Evolutionary conservation across 2,329 filamentous ascomycete genomes (phyloP).

Genomic region (Botrytis fragariae): DNA sequence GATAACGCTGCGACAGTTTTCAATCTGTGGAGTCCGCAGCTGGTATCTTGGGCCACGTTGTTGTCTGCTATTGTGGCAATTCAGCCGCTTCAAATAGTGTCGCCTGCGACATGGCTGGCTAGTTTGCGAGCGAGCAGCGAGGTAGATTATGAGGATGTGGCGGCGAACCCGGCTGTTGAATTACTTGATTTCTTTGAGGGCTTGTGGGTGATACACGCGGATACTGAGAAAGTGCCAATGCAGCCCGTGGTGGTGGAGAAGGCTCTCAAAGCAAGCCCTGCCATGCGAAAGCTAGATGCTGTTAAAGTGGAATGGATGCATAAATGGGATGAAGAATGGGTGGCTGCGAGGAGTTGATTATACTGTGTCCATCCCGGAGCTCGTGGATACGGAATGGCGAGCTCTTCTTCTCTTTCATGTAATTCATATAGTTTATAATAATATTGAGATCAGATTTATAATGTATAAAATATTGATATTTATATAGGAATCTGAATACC

Average conservation of each 20-base stretch:
- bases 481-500: too few species aligned
- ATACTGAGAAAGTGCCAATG: background rate
- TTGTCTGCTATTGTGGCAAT: background rate
- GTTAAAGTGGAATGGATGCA: conserved; percentile 2
- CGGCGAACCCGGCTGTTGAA: background rate
- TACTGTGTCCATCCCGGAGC: background rate
- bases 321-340: conserved; percentile 13
- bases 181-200: conserved; percentile 8
- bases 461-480: too few species aligned
- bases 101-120: background rate
- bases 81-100: background rate
- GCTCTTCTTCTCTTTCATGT: too few species aligned
- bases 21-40: background rate
- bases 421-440: too few species aligned
- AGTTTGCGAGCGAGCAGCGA: background rate
- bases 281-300: background rate
- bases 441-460: too few species aligned
- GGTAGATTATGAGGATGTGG: background rate
- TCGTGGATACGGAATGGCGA: too few species aligned
- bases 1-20: background rate
- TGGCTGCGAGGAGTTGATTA: background rate
- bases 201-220: background rate
- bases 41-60: background rate
- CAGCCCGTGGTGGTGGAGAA: conserved; percentile 6
- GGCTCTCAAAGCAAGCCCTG: background rate